Conservation (phyloP, 306 rosid genomes). For the Cicer chorassanicum region DNA sequence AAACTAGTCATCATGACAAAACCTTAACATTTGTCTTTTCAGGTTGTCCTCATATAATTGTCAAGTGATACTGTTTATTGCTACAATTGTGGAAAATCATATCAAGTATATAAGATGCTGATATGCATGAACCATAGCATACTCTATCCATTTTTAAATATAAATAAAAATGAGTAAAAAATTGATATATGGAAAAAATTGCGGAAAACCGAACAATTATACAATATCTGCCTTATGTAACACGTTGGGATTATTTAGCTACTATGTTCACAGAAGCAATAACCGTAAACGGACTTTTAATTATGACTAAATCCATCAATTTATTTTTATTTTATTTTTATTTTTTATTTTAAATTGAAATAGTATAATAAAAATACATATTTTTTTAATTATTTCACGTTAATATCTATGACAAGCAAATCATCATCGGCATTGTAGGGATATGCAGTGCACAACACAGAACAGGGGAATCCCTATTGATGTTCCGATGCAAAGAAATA, state of each 20-base stretch:
- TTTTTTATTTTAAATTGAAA: too few species aligned
- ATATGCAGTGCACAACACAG: slow-evolving; percentile 44
- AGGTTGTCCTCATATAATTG: slow-evolving; percentile 73
- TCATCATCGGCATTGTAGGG: slow-evolving; percentile 52
- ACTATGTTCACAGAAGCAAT: too few species aligned
- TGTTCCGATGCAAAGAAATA: neutral
- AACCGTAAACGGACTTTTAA: too few species aligned
- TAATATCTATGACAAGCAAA: slow-evolving; percentile 48
- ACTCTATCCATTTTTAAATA: too few species aligned
- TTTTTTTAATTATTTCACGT: slow-evolving; percentile 42
- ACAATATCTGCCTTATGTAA: too few species aligned
- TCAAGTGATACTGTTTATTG: slow-evolving; percentile 60
- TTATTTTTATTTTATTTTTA: too few species aligned
- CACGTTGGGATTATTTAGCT: too few species aligned
- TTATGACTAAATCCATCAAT: too few species aligned
- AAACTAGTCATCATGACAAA: slow-evolving; percentile 76
- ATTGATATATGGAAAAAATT: too few species aligned
- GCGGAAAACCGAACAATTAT: too few species aligned
- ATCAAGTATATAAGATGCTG: slow-evolving; percentile 32
- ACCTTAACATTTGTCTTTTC: slow-evolving; percentile 98
- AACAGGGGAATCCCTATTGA: neutral
- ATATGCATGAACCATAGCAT: slow-evolving; percentile 41
- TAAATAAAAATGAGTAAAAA: too few species aligned
- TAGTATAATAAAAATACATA: slow-evolving; percentile 11
- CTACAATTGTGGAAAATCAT: slow-evolving; percentile 45